Percentiles rank a stretch among this genome's conserved stretches.
Conservation (phyloP, 495 filamentous ascomycete species). For the Gamarada debralockiae region DNA sequence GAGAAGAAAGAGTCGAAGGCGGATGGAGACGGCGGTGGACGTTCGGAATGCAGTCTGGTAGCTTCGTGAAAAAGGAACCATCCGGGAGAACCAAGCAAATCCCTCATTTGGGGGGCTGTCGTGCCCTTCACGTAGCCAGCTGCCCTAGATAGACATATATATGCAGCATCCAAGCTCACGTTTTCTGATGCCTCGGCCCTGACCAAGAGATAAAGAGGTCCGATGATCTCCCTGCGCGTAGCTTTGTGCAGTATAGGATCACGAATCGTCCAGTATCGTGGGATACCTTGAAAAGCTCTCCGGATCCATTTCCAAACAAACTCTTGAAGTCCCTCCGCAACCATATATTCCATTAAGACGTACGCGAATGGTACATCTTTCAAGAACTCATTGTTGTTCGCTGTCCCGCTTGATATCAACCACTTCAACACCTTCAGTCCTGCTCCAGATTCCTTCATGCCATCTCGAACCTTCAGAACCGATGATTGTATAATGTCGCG, state of each 20-base stretch:
- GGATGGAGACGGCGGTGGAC: conserved; percentile 1
- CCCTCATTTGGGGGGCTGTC: neutral
- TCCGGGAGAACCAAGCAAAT: conserved; percentile 1
- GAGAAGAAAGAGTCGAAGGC: conserved; percentile 19
- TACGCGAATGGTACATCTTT: conserved; percentile 20
- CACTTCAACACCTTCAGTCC: conserved; percentile 29
- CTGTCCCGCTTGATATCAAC: conserved; percentile 33
- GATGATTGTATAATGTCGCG: conserved; percentile 17
- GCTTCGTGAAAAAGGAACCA: neutral
- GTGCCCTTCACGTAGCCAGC: conserved; percentile 4
- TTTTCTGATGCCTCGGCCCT: conserved; percentile 5
- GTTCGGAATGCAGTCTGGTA: neutral
- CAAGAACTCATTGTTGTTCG: conserved; percentile 17
- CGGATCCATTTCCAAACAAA: conserved; percentile 28
- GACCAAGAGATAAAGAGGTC: conserved; percentile 9
- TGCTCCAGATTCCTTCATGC: conserved; percentile 28
- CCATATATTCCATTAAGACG: conserved; percentile 29
- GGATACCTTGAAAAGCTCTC: conserved; percentile 1
- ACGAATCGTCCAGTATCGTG: neutral
- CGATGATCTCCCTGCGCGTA: neutral
- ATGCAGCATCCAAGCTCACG: conserved; percentile 13
- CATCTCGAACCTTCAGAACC: conserved; percentile 12
- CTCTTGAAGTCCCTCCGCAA: conserved; percentile 31
- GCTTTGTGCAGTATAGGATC: neutral
- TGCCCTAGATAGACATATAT: conserved; percentile 11